These are phyloP conservation scores for Achaetomium macrosporum DNA, from an alignment of 2,329 filamentous ascomycete species.

Conservation along the genomic window DNA sequence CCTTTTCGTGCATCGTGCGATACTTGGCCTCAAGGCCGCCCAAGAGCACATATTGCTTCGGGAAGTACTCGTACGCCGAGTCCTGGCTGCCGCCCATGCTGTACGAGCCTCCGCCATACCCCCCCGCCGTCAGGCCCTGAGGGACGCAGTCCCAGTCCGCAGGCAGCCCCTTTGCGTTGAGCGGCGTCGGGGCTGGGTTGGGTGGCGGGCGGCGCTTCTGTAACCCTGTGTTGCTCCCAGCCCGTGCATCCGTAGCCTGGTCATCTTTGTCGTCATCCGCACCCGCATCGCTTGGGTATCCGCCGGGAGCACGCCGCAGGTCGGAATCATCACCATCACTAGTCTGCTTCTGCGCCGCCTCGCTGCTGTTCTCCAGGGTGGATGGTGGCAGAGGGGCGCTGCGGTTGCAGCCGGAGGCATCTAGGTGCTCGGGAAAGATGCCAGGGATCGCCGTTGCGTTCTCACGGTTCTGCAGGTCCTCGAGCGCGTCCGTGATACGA, in stretches of 20 bases:
- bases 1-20: constrained; percentile 62
- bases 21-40: constrained; percentile 71
- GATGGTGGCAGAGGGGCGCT: constrained; percentile 34
- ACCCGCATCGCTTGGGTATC: constrained; percentile 11
- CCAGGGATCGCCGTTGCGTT: constrained; percentile 62
- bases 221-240: neutral
- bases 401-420: constrained; percentile 72
- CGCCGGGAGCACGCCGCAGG: neutral
- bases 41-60: constrained; percentile 68
- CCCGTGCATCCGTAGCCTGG: neutral
- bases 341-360: constrained; percentile 33
- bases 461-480: constrained; percentile 61
- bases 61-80: constrained; percentile 67
- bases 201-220: constrained; percentile 5
- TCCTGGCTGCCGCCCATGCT: constrained; percentile 62
- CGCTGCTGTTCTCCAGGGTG: constrained; percentile 25
- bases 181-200: constrained; percentile 19
- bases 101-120: constrained; percentile 42
- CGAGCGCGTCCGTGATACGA: constrained; percentile 74
- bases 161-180: constrained; percentile 32
- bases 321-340: constrained; percentile 21
- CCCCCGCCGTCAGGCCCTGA: constrained; percentile 51
- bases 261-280: constrained; percentile 25
- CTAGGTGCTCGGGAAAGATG: constrained; percentile 72
- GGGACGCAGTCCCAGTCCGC: constrained; percentile 47